Evolutionary conservation across 2,329 filamentous ascomycete species (phyloP), one percentile per base, ranked within the genome.

Genomic region (Chrysoporthe puriensis): DNA sequence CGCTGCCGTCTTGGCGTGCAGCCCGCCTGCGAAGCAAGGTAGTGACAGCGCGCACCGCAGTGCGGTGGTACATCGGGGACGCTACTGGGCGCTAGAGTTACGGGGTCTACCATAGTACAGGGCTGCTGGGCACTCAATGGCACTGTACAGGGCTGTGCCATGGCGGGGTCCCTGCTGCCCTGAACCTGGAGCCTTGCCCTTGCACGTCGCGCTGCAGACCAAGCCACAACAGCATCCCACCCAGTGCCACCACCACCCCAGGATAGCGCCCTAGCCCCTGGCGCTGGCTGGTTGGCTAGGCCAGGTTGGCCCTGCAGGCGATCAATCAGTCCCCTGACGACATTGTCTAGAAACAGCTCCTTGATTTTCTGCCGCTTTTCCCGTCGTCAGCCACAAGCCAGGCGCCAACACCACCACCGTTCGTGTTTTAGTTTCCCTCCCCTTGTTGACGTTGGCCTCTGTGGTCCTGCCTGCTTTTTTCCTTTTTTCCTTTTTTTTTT

Each of bases 1-100:
- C n/a, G 57, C 57, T 61, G 59, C 59, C 59, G 59, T 13, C 59
- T 61, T 61, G 59, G 59, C 59, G 26, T 34, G 57, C 54, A 57
- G 54, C 9, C 3, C 44, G 40, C 16, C 26, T 26, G 26, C 26
- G 26, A 26, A 26, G 26, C 26, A 26, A 26, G 26, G 13, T 32
- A 32, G 48, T n/a, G 36, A 26, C 26, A 26, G 26, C 26, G 26
- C 26, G 26, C 26, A 26, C 26, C 26, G 26, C 26, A 26, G 26
- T 26, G 26, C 26, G 26, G 26, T 26, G 26, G 2, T 26, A 26
- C 26, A 26, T 26, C 26, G 26, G 26, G 26, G 26, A 26, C 26
- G 0, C 26, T 26, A 26, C 26, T 26, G 26, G 26, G 26, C 26
- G 26, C 26, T 26, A 26, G 26, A 26, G 26, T 26, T 26, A 26